These are phyloP conservation scores for Xylaria venustula DNA, from an alignment of 495 filamentous ascomycete genomes.

Conservation along the genomic window DNA sequence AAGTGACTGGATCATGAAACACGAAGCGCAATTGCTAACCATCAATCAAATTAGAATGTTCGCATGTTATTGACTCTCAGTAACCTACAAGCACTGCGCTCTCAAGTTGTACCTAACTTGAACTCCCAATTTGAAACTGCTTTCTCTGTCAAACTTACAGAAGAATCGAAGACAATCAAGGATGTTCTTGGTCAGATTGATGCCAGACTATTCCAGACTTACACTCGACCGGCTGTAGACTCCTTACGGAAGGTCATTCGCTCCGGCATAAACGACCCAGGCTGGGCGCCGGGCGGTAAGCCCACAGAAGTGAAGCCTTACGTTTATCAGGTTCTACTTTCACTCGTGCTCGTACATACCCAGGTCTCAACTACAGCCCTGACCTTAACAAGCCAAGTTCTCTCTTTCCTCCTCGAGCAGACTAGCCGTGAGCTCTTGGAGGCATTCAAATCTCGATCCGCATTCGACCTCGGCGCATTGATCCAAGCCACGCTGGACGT, in stretches of 20 bases:
- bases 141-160: conserved; percentile 87
- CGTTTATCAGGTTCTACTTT: conserved; percentile 79
- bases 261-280: conserved; percentile 64
- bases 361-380: conserved; percentile 82
- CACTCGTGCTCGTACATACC: conserved; percentile 83
- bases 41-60: conserved; percentile 60
- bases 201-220: conserved; percentile 82
- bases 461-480: conserved; percentile 73
- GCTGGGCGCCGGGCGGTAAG: conserved; percentile 63
- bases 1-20: conserved; percentile 33
- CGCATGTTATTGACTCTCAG: conserved; percentile 90
- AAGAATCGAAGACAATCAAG: conserved; percentile 84
- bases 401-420: conserved; percentile 78
- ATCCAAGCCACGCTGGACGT: conserved; percentile 98
- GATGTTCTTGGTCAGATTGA: conserved; percentile 90
- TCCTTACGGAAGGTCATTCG: conserved; percentile 62
- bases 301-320: conserved; percentile 81
- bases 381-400: conserved; percentile 67
- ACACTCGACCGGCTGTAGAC: conserved; percentile 71
- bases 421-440: conserved; percentile 67
- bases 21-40: conserved; percentile 16
- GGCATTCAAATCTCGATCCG: conserved; percentile 63
- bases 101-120: conserved; percentile 75
- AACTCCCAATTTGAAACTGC: conserved; percentile 83
- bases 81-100: conserved; percentile 77